Base-by-base conservation (phyloP, 148 eudicot species). In the Limonium bicolor region DNA sequence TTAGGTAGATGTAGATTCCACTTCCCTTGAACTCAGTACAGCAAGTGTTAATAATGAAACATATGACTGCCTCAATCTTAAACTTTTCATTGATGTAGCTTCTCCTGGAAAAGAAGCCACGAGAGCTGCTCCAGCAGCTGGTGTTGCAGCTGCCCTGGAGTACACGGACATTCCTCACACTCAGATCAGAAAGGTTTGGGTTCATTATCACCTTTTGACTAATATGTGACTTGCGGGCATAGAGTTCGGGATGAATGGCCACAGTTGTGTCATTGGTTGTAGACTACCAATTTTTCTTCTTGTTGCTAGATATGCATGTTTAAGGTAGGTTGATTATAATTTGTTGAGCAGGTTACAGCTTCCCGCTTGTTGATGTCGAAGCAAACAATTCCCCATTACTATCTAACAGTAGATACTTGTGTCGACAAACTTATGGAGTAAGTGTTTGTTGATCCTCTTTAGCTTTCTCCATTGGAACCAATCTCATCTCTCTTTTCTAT, bases 111-210 rank as follows among this genome's bases (percentile, higher is more conserved):
- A 79, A 70, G 80, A 73, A 71, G 69, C 59, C 25, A 47, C 79
- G 36, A 56, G 52, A 35, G 53, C 76, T 53, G 66, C 56, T 41
- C 56, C 69, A 36, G 78, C 66, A 67, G 76, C 56, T 62, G 47
- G 73, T 46, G 58, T 51, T 32, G 70, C 63, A 53, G 55, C 53
- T 41, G 51, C 60, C 20, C 54, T 78, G 27, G 78, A 81, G 73
- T 92, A 73, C 62, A 63, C 72, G 0, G 99, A 92, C 48, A 50
- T 92, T 12, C 95, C 94, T 20, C 73, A 61, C 59, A 32, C 99
- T 48, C 99, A 92, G 63, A 90, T 90, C 27, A 74, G 94, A 68
- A 90, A 84, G 87, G 97, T 73, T 21, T 60, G 50, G 23, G 12
- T 34, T 45, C 8, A 17, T 33, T 27, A n/a, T 1, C 0, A 15